A percentile compares a stretch with the other conserved stretches of the same genome.
These are phyloP conservation scores for Candida wancherniae DNA, from an alignment of 805 yeast genomes.

Conservation along the genomic window DNA sequence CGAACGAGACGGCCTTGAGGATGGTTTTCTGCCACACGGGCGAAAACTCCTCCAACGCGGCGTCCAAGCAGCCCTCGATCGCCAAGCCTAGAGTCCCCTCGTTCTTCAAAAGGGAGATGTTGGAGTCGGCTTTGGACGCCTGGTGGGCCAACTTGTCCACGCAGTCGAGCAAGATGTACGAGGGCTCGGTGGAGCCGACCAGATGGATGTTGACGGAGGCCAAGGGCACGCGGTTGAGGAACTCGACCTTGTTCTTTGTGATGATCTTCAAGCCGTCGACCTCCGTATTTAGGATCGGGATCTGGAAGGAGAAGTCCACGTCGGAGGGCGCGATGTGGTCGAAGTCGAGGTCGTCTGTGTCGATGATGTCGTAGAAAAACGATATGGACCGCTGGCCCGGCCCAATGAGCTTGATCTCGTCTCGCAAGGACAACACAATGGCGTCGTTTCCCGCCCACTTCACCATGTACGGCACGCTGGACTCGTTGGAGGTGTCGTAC, in stretches of 20 bases:
- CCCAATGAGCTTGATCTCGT: conserved; percentile 65
- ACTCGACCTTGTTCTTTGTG: conserved; percentile 53
- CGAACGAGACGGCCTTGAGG: conserved; percentile 79
- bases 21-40: conserved; percentile 75
- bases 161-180: conserved; percentile 80
- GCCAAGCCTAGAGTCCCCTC: conserved; percentile 51
- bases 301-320: conserved; percentile 21
- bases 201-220: conserved; percentile 59
- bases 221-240: conserved; percentile 58
- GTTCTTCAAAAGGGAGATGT: conserved; percentile 48
- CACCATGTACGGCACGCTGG: conserved; percentile 41
- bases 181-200: conserved; percentile 79
- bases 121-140: conserved; percentile 79
- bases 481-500: conserved; percentile 39
- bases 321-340: conserved; percentile 18
- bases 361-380: conserved; percentile 43
- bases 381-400: conserved; percentile 58
- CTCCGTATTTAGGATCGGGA: conserved; percentile 47
- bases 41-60: conserved; percentile 75
- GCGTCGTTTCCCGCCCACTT: conserved; percentile 89
- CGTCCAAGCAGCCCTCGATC: conserved; percentile 64
- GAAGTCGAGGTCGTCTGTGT: conserved; percentile 26
- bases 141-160: conserved; percentile 53
- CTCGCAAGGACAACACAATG: conserved; percentile 56
- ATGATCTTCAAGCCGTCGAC: conserved; percentile 68